Evolutionary conservation across 345 rosid genomes (phyloP), one percentile per base, ranked within the genome.

Genomic region (Sisymbrium irio): DNA sequence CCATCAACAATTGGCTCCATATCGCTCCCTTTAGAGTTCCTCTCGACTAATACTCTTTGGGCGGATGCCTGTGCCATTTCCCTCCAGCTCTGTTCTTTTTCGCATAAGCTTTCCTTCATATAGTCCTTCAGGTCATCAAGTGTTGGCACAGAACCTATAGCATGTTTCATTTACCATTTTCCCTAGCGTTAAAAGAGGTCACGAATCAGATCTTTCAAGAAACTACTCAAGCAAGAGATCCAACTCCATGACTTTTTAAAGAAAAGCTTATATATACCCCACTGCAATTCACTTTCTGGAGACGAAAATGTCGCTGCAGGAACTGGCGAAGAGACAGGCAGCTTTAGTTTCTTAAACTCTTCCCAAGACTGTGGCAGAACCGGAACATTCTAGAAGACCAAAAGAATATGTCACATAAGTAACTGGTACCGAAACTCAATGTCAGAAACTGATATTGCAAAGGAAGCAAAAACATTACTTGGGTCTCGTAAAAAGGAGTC

Each of bases 71-170:
- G 86, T 77, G 83, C 79, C 71, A 85, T 62, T 27, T 63, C 77
- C 58, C 63, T 72, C 92, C 89, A 87, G 62, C 69, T 82, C 45
- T 71, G 82, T 53, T 80, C 69, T 46, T 63, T 70, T 70, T 82
- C 86, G 53, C 67, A 61, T 3, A 81, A 70, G 68, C 60, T 78
- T 73, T 78, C 78, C 36, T 78, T 70, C 67, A 85, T 62, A 79
- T 84, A 87, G 45, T 79, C 86, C 85, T 83, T 84, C 78, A 93
- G 70, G 55, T 83, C 86, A 72, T 79, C 82, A 27, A 86, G 81
- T 10, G 90, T 82, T 54, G 97, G 97, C n/a, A 89, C 33, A 75
- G 82, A 15, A 85, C 98, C 98, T 93, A 85, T 60, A 68, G 60
- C 83, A 83, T 58, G 60, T 71, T 85, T 77, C 79, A 77, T 65